Evolutionary conservation across 768 basidiomycete genomes (phyloP).

Genomic region (Auricularia sp.): DNA sequence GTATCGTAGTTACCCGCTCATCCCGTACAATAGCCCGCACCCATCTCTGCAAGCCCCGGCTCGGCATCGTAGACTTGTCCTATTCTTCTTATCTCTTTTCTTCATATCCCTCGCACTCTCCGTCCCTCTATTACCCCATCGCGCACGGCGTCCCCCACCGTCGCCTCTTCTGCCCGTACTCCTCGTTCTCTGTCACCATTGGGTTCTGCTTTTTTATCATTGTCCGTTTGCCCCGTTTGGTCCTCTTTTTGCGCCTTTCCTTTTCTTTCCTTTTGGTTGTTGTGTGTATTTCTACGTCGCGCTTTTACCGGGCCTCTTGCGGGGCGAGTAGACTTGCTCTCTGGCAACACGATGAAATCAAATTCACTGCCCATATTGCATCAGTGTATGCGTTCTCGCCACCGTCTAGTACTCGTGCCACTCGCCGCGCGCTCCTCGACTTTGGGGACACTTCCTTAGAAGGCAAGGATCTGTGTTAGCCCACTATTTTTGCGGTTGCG

Average conservation of each 20-base stretch:
- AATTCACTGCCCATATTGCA: background rate
- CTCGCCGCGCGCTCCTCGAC: background rate
- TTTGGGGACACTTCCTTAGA: too few species aligned
- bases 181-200: conserved; percentile 14
- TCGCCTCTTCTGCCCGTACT: conserved; percentile 12
- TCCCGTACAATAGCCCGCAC: background rate
- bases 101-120: conserved; percentile 51
- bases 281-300: background rate
- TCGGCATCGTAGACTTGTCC: background rate
- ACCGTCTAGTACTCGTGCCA: background rate
- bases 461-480: too few species aligned
- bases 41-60: background rate
- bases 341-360: conserved; percentile 1
- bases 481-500: too few species aligned
- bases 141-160: conserved; percentile 4
- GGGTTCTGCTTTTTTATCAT: conserved; percentile 6
- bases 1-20: background rate
- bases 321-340: conserved; percentile 2
- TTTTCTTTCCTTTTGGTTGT: conserved; percentile 11
- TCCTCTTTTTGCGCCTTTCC: conserved; percentile 19
- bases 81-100: too few species aligned
- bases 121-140: conserved; percentile 12
- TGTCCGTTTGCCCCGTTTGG: conserved; percentile 20
- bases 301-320: conserved; percentile 1
- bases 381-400: background rate